A percentile compares a stretch with the other conserved stretches of the same genome.
phyloP scores from a whole-genome alignment of 1,284 basidiomycete species.

The Xerocomus amazonicus region DNA sequence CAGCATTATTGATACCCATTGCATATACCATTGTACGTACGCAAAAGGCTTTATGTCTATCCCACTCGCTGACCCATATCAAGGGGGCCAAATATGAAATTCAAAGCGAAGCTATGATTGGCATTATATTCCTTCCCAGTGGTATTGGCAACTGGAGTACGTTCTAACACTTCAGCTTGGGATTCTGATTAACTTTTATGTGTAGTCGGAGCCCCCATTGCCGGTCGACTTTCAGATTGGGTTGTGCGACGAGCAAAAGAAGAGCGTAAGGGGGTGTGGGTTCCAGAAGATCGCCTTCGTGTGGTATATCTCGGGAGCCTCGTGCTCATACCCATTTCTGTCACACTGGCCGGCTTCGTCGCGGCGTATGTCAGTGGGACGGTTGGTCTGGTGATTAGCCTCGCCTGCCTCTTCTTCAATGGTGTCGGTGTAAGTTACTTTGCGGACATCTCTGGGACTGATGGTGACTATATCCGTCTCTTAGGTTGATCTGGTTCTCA shows the following conservation, averaged over 20 bases:
- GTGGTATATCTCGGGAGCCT: constrained; percentile 45
- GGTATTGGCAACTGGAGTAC: constrained; percentile 60
- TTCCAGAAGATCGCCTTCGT: constrained; percentile 60
- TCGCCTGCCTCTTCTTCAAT: constrained; percentile 46
- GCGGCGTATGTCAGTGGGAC: constrained; percentile 38
- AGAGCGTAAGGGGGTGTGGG: constrained; percentile 47
- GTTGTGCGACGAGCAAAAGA: constrained; percentile 44
- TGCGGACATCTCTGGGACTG: background rate
- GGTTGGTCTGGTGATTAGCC: constrained; percentile 39
- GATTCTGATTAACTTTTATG: background rate
- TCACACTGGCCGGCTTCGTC: constrained; percentile 19
- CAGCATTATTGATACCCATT: constrained; percentile 38
- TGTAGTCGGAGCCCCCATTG: constrained; percentile 49
- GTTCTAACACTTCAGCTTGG: constrained; percentile 6
- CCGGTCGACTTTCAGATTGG: constrained; percentile 51
- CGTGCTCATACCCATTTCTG: constrained; percentile 38
- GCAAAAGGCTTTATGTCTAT: background rate
- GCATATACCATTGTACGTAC: constrained; percentile 32
- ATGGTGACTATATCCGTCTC: background rate
- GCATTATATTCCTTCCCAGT: constrained; percentile 55
- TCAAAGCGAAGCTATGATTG: constrained; percentile 54
- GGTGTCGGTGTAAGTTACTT: constrained; percentile 43
- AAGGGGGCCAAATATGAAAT: constrained; percentile 60
- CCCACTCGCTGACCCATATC: constrained; percentile 2
- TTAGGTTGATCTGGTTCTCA: constrained; percentile 46